phyloP scores from a whole-genome alignment of 768 basidiomycete species.

The Russula ochroleuca region DNA sequence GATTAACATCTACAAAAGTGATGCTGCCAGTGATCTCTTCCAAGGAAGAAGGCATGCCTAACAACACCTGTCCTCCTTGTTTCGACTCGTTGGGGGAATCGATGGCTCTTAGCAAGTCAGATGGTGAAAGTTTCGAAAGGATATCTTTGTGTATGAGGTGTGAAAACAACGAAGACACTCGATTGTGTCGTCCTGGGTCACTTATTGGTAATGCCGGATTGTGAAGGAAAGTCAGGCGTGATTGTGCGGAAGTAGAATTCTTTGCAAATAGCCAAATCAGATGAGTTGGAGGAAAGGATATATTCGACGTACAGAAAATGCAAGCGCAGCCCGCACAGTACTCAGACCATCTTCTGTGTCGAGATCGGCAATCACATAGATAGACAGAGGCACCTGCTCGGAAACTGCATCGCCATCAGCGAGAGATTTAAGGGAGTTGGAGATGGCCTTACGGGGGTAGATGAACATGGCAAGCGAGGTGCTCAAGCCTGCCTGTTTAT shows the following conservation, averaged over 20 bases:
- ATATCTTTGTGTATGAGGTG: conserved; percentile 44
- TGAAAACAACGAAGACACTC: conserved; percentile 46
- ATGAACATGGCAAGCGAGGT: conserved; percentile 48
- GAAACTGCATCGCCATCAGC: conserved; percentile 29
- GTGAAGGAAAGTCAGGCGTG: conserved; percentile 75
- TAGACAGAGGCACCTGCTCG: conserved; percentile 41
- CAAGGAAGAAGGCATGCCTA: conserved; percentile 36
- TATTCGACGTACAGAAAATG: conserved; percentile 51
- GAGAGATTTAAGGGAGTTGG: conserved; percentile 17
- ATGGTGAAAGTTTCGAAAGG: conserved; percentile 40
- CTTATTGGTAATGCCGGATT: conserved; percentile 44
- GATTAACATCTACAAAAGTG: conserved; percentile 35
- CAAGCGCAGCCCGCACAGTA: conserved; percentile 62
- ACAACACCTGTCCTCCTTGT: conserved; percentile 38
- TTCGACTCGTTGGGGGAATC: conserved; percentile 30
- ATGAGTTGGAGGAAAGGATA: conserved; percentile 5
- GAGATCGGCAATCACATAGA: conserved; percentile 74
- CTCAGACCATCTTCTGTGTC: conserved; percentile 55
- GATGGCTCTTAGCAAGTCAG: conserved; percentile 41
- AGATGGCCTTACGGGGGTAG: conserved; percentile 51
- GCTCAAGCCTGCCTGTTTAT: conserved; percentile 44
- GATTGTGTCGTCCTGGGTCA: conserved; percentile 28
- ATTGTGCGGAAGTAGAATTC: conserved; percentile 44
- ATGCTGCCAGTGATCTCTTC: conserved; percentile 38
- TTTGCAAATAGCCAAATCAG: conserved; percentile 8